Base-by-base conservation (phyloP, 495 filamentous ascomycete genomes). In the Oleoguttula mirabilis region DNA sequence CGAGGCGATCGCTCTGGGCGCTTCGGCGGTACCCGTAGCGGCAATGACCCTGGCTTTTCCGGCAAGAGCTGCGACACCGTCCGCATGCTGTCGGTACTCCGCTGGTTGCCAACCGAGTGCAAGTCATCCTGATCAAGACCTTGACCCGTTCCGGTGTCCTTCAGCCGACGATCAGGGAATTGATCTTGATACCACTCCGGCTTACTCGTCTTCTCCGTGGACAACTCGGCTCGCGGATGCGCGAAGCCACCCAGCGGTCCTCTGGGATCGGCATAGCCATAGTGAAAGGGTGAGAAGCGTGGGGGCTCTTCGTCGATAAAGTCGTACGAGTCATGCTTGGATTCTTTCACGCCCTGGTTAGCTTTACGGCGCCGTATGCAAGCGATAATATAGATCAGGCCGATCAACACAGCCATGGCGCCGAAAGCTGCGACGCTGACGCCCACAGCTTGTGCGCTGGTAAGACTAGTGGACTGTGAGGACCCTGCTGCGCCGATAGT, bases 41-140 rank as follows among this genome's bases (percentile, higher is more conserved):
- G 45, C 21, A 32, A 32, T 12, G 43, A 5, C 0, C 24, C 25
- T n/a, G 51, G 51, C 41, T 43, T 56, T 3, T 54, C 51, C 0
- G 50, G 54, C 14, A 56, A 25, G 11, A 51, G 25, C 32, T 44
- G 42, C 4, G 51, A 55, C 11, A 47, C 14, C 6, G 47, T 55
- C 5, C 40, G n/a, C 31, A 32, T 36, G 24, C 47, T 54, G 24
- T 38, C 36, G 21, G 25, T 40, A 40, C 42, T 44, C 32, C 30
- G 23, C 28, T 39, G 35, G 33, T 37, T 48, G 10, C 39, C 32
- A n/a, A 33, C 37, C 25, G 20, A 43, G n/a, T 14, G 15, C 4
- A 5, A 20, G 23, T 15, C 10, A 22, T 20, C 20, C 34, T 20
- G 15, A n/a, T 14, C n/a, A 5, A 39, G 10, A 21, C 36, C 28